Evolutionary conservation across 208 protist species (phyloP).

Genomic region (Lotmaria passim): DNA sequence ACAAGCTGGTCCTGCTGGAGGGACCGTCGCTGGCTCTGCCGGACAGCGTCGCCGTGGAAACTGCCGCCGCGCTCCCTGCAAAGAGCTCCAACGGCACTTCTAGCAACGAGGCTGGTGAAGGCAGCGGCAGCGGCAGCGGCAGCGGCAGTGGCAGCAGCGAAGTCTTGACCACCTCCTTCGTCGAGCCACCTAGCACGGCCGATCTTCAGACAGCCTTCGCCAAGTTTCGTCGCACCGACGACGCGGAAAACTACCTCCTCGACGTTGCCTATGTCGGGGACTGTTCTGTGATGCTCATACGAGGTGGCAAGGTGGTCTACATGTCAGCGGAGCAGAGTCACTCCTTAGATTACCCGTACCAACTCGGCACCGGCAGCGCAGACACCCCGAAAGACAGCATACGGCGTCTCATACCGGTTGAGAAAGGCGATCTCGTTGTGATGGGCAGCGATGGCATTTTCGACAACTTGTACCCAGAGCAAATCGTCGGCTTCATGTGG

Average conservation of each 20-base stretch:
- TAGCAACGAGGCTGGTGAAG: neutral
- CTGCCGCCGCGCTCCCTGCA: neutral
- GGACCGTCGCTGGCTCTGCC: slow-evolving; percentile 4
- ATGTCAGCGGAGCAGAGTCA: slow-evolving; percentile 64
- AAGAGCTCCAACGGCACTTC: neutral
- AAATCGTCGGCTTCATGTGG: slow-evolving; percentile 54
- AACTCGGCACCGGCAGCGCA: slow-evolving; percentile 63
- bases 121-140: neutral
- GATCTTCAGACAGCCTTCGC: slow-evolving; percentile 18
- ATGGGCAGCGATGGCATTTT: slow-evolving; percentile 80
- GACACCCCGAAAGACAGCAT: slow-evolving; percentile 54
- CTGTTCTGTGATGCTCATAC: slow-evolving; percentile 64
- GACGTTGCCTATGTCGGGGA: slow-evolving; percentile 72
- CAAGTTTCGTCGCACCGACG: slow-evolving; percentile 9
- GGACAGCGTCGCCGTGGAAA: neutral
- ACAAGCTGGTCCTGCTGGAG: slow-evolving; percentile 34
- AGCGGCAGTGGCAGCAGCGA: no score
- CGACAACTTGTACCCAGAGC: slow-evolving; percentile 67
- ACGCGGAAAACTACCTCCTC: slow-evolving; percentile 44
- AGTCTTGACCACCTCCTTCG: neutral
- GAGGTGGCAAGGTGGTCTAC: slow-evolving; percentile 50
- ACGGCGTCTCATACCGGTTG: slow-evolving; percentile 49
- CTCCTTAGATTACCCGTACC: slow-evolving; percentile 70
- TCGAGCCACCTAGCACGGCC: slow-evolving; percentile 5
- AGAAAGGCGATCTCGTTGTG: slow-evolving; percentile 62